Base-by-base conservation (phyloP, 2,329 filamentous ascomycete species). In the Teratosphaeria pseudoeucalypti region DNA sequence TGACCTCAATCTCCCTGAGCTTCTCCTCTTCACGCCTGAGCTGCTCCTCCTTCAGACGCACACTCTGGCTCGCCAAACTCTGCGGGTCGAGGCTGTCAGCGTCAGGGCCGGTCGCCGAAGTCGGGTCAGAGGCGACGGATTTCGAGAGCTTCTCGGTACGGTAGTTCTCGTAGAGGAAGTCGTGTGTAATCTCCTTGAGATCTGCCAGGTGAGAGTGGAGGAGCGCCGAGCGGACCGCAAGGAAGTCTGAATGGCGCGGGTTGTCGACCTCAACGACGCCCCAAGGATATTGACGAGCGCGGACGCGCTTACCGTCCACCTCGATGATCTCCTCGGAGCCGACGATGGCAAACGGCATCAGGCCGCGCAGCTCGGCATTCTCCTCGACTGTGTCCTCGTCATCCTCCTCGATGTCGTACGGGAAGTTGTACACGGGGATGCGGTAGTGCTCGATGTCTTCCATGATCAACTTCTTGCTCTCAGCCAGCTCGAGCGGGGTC, bases 111-210 rank as follows among this genome's bases (percentile, higher is more conserved):
- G 60, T 56, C 39, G 96, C 91, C 49, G 34, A 29, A 27, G 58
- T 84, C 77, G 85, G 83, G 78, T 89, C 89, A 75, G 90, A 90
- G 74, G 96, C 92, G 69, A 99, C 94, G 75, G 91, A 96, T 90
- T 97, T 99, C 82, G 90, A 95, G 71, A 99, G 89, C 82, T 97
- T 97, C 89, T 99, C 94, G 73, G 94, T 99, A 90, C 94, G 91
- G 84, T 99, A 99, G 81, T 99, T 99, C 77, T 99, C 94, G 80
- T 99, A 99, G 65, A 99, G 81, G 87, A 99, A 99, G 78, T 99
- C 94, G 77, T 99, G 94, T 57, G 94, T 99, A 74, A 99, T 99
- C 78, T 99, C 94, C 86, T 99, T 99, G 71, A 99, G 80, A 76
- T 99, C 94, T 63, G 94, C 94, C 73, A 99, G 80, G 81, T 99